Conservation (phyloP, 2,329 filamentous ascomycete species). For the Teratosphaeriaceae sp. region DNA sequence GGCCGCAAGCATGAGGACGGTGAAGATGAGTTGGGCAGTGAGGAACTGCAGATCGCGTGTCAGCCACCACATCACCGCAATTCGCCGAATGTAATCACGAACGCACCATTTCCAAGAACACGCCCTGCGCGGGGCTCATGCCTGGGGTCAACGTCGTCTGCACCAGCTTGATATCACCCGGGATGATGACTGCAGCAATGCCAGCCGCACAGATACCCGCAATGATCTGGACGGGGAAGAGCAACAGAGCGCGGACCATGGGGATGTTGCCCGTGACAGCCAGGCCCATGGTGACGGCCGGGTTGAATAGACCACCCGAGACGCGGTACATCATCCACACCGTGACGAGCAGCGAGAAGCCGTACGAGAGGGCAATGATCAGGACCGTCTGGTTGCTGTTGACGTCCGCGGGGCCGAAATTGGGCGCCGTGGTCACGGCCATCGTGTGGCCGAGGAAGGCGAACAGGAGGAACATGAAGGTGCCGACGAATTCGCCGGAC, state of each 20-base stretch:
- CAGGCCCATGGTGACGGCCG: conserved; percentile 28
- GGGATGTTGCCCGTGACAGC: conserved; percentile 22
- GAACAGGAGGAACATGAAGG: conserved; percentile 29
- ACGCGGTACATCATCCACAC: conserved; percentile 27
- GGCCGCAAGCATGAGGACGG: conserved; percentile 30
- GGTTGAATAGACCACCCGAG: conserved; percentile 24
- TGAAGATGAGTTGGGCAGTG: conserved; percentile 26
- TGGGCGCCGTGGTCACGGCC: conserved; percentile 15
- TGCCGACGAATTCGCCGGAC: conserved; percentile 28
- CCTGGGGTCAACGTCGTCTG: conserved; percentile 25
- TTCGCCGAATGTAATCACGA: too few relatives aligned
- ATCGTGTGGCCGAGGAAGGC: conserved; percentile 24
- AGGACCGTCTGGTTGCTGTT: conserved; percentile 20
- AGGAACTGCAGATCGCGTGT: conserved; percentile 17
- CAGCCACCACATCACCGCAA: too few relatives aligned
- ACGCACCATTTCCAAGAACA: conserved; percentile 28
- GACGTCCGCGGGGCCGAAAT: conserved; percentile 12
- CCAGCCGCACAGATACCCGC: conserved; percentile 26
- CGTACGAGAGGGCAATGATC: conserved; percentile 25
- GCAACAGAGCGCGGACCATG: conserved; percentile 18
- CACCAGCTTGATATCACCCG: conserved; percentile 21
- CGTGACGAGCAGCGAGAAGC: conserved; percentile 25
- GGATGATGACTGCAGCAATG: conserved; percentile 24
- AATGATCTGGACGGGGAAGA: conserved; percentile 26
- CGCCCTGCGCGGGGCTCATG: conserved; percentile 23